A percentile compares a stretch with the other conserved stretches of the same genome.
phyloP scores from a whole-genome alignment of 345 rosid species.

The Brassica napus region DNA sequence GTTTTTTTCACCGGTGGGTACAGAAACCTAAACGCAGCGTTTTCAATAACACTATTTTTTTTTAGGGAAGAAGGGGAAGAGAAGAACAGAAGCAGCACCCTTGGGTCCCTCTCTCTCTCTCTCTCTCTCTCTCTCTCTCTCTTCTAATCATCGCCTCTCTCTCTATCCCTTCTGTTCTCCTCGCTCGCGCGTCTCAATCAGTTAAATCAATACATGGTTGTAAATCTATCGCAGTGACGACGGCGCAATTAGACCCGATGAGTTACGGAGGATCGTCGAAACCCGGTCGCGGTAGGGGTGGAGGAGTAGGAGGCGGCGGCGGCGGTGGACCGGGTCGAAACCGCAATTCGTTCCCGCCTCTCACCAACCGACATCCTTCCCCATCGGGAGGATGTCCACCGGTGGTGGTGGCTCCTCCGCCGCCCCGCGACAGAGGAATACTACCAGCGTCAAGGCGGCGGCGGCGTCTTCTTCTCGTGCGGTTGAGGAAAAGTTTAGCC shows the following conservation, averaged over 20 bases:
- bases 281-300: conserved; percentile 53
- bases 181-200: conserved; percentile 39
- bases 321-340: conserved; percentile 44
- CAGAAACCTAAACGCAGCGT: conserved; percentile 29
- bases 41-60: background rate
- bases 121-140: conserved; percentile 27
- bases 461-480: conserved; percentile 26
- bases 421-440: conserved; percentile 40
- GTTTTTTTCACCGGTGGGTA: background rate
- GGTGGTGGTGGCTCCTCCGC: conserved; percentile 39
- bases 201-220: conserved; percentile 28
- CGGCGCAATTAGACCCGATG: background rate
- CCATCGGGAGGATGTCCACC: conserved; percentile 44
- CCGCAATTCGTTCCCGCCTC: conserved; percentile 54
- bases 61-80: background rate
- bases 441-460: conserved; percentile 28
- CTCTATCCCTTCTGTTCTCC: conserved; percentile 1
- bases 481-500: conserved; percentile 70
- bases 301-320: conserved; percentile 35
- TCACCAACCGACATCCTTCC: conserved; percentile 45
- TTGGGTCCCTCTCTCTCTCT: conserved; percentile 23
- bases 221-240: conserved; percentile 27
- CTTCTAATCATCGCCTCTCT: conserved; percentile 33
- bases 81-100: conserved; percentile 4
- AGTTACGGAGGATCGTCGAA: conserved; percentile 57